phyloP scores from a whole-genome alignment of 2,329 filamentous ascomycete species.

The Pestalotiopsis sp. region DNA sequence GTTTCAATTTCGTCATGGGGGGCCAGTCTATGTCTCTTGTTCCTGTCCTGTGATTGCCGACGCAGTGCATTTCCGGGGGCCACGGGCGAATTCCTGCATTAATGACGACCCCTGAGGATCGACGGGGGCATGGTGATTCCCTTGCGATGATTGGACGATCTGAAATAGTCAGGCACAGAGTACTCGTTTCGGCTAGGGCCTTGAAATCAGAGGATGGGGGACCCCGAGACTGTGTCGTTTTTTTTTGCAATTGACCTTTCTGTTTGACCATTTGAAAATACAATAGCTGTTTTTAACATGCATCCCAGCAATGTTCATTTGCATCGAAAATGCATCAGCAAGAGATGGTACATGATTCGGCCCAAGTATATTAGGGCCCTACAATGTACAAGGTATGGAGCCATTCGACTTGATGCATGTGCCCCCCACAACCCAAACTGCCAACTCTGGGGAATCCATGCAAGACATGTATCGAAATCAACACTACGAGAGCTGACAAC shows the following conservation, averaged over 20 bases:
- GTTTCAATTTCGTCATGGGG: slow-evolving; percentile 12
- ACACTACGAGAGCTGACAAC: neutral
- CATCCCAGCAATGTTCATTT: neutral
- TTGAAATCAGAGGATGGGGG: neutral
- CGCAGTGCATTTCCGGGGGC: neutral
- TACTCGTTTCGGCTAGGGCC: slow-evolving; percentile 10
- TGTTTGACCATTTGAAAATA: too few species aligned
- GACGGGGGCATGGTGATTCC: neutral
- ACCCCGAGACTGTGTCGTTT: slow-evolving; percentile 2
- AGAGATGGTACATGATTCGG: too few species aligned
- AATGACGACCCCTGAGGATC: slow-evolving; percentile 7
- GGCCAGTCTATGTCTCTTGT: neutral
- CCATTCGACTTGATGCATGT: neutral
- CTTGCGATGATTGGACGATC: neutral
- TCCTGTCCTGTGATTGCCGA: neutral
- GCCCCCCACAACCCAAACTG: neutral
- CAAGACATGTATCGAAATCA: neutral
- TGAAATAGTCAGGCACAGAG: slow-evolving; percentile 5
- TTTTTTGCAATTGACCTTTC: too few species aligned
- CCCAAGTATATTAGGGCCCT: neutral
- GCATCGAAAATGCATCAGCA: too few species aligned
- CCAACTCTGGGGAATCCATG: neutral
- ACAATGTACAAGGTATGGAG: neutral
- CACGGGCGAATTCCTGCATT: neutral
- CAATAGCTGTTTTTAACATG: neutral